Evolutionary conservation across 805 yeast species (phyloP), one percentile per base, ranked within the genome.

Genomic region (Yarrowia sp.): DNA sequence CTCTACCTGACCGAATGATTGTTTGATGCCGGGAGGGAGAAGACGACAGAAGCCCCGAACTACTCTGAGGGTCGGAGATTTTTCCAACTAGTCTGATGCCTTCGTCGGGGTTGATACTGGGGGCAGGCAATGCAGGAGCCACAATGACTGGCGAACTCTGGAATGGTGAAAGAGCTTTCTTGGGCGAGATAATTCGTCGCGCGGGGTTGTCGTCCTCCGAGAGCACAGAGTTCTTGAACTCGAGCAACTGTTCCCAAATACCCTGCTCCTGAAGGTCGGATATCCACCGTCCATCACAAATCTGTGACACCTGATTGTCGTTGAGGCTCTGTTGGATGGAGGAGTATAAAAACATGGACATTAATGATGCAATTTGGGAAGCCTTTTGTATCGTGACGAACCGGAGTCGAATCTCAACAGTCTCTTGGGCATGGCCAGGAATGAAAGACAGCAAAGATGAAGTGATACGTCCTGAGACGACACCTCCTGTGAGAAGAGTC

Each of bases 391-490:
- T 41, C 32, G 63, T 41, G 30, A 58, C 63, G 22, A 58, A 58
- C 32, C 41, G 36, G 30, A 58, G 51, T 22, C 63, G 63, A 21
- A 58, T 58, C 32, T 58, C 63, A 8, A 58, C 51, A 6, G 63
- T 58, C 24, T 58, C 63, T 17, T 58, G 63, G 11, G 51, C 63
- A 4, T 58, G 63, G 2, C 63, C 63, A 6, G 63, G 63, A 9
- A 58, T 41, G 32, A 58, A 58, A 7, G 63, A 58, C 19, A 58
- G 38, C 4, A 58, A 30, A 7, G 49, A 41, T 1, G 63, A 58
- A 3, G 63, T 58, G 32, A 58, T 58, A 12, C 63, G 49, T 10
- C 63, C 63, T 3, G 63, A 41, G 4, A 58, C 63, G 3, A 58
- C 49, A 1, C 51, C 51, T 22, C 51, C 63, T 16, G 63, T 21